A percentile compares a stretch with the other conserved stretches of the same genome.
phyloP scores from a whole-genome alignment of 176 grass and related monocot genomes.

The Triticum turgidum region DNA sequence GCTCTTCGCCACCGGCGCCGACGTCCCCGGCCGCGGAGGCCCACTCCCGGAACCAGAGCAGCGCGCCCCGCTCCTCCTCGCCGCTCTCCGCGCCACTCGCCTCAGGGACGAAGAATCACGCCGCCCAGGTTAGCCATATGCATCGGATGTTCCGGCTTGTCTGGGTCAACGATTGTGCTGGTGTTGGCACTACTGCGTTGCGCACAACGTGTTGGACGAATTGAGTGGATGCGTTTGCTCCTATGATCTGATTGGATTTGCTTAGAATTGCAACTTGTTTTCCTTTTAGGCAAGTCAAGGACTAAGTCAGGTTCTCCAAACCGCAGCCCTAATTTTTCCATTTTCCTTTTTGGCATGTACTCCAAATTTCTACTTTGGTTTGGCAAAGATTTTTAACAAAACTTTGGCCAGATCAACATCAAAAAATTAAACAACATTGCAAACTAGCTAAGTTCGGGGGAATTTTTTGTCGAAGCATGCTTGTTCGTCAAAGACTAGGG shows the following conservation, averaged over 20 bases:
- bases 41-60: constrained; percentile 5
- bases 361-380: not conserved
- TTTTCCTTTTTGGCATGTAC: not conserved
- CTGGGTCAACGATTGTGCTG: not conserved
- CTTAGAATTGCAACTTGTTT: not conserved
- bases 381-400: not conserved
- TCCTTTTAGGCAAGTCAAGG: not conserved
- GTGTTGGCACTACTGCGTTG: not conserved
- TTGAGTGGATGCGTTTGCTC: not conserved
- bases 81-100: not conserved
- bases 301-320: not conserved
- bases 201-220: not conserved
- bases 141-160: not conserved
- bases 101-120: constrained; percentile 13
- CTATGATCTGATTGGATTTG: not conserved
- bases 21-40: not conserved
- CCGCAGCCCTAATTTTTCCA: not conserved
- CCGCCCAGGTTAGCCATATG: constrained; percentile 8
- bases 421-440: too few relatives aligned
- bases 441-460: too few relatives aligned
- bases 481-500: too few relatives aligned
- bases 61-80: constrained; percentile 4
- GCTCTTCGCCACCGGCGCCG: not conserved
- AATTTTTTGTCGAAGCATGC: too few relatives aligned
- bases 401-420: not conserved